Evolutionary conservation across 1,139 yeast genomes (phyloP), one percentile per base, ranked within the genome.

Genomic region (Arxiozyma slooffiae): DNA sequence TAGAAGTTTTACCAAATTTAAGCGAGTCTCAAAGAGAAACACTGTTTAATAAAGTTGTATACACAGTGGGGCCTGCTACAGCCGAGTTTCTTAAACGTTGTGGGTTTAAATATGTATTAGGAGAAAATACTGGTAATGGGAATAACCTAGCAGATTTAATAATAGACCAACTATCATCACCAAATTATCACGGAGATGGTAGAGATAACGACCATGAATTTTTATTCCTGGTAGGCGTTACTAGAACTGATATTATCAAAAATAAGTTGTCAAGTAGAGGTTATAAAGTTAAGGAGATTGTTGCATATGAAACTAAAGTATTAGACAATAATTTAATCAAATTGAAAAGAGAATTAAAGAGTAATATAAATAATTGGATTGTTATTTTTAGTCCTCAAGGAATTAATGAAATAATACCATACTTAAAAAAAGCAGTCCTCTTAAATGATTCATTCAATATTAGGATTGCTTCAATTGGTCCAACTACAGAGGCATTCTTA

Each of bases 21-120:
- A 26, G 57, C 11, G 47, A 45, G 0, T 45, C 47, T 5, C 46
- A 58, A 14, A 56, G 58, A 47, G 38, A 59, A 0, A 48, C 41
- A 5, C 69, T 80, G 2, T 67, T 77, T 14, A 50, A 58, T 1
- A 80, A 79, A 58, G 76, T 82, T 0, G 83, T 83, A 0, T 92
- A 82, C 61, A 88, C 97, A 0, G 97, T 92, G 7, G 97, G 97
- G 0, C 96, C 96, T 0, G 92, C 96, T 0, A 90, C 97, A 0
- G 77, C 75, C 23, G 71, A 72, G 21, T 80, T 84, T n/a, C 67
- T 90, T 18, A 57, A 64, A 4, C 70, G 73, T 6, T 69, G 80
- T 34, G 96, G 96, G 1, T 90, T 89, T 62, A 61, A 54, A 1
- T 76, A 81, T 55, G 77, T 92, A 0, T 69, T 80, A 53, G 97